A percentile compares a stretch with the other conserved stretches of the same genome.
phyloP scores from a whole-genome alignment of 345 rosid genomes.

The Gossypium turneri region DNA sequence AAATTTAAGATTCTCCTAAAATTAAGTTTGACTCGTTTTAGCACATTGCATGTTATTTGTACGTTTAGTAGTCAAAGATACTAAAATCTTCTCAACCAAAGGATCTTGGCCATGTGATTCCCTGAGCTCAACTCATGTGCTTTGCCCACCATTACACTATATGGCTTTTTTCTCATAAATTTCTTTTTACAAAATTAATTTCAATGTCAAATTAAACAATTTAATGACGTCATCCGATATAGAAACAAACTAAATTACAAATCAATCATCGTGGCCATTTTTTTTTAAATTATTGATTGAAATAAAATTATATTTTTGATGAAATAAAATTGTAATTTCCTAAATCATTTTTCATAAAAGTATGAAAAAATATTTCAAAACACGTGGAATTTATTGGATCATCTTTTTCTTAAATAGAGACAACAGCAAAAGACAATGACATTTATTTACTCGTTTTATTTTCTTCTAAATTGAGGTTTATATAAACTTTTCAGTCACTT shows the following conservation, averaged over 20 bases:
- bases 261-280: too few relatives aligned
- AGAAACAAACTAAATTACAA: too few relatives aligned
- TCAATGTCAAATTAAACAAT: too few relatives aligned
- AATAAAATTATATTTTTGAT: too few relatives aligned
- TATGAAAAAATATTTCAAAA: background rate
- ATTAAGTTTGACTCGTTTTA: background rate
- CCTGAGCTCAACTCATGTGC: background rate
- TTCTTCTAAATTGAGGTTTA: background rate
- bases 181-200: too few relatives aligned
- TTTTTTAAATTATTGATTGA: too few relatives aligned
- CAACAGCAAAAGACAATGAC: background rate
- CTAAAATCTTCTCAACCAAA: background rate
- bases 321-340: too few relatives aligned
- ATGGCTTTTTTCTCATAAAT: too few relatives aligned
- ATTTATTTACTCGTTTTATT: background rate
- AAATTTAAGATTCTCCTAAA: too few relatives aligned
- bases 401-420: background rate
- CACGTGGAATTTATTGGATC: background rate
- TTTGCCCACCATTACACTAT: too few relatives aligned
- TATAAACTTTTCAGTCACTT: background rate
- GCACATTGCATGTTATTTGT: background rate
- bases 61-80: background rate
- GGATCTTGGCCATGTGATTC: conserved; percentile 9
- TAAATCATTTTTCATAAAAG: background rate
- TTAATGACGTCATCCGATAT: too few relatives aligned